Percentiles rank a stretch among this genome's conserved stretches.
Evolutionary conservation across 2,329 filamentous ascomycete species (phyloP).

Genomic region (Aspergillus piperis): DNA sequence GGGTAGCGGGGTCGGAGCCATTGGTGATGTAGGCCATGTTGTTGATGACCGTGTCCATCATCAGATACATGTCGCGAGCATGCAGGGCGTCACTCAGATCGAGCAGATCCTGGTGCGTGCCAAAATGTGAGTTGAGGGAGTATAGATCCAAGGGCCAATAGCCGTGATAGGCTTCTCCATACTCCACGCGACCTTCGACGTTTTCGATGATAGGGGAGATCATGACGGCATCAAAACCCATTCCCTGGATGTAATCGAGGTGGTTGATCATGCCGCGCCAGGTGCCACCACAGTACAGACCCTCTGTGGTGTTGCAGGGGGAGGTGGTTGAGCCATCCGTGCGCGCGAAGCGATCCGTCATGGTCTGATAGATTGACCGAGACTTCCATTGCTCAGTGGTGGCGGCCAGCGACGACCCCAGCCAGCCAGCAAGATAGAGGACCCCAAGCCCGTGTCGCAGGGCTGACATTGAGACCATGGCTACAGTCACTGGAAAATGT

Average conservation of each 20-base stretch:
- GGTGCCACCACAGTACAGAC: constrained; percentile 54
- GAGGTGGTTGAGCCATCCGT: constrained; percentile 40
- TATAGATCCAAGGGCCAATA: constrained; percentile 55
- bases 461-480: not conserved
- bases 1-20: constrained; percentile 26
- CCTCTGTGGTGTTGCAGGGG: constrained; percentile 32
- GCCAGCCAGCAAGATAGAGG: not conserved
- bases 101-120: constrained; percentile 49
- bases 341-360: constrained; percentile 51
- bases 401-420: constrained; percentile 24
- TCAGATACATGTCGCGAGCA: constrained; percentile 51
- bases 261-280: constrained; percentile 52
- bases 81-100: constrained; percentile 50
- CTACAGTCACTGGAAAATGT: too few species aligned
- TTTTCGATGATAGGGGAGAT: constrained; percentile 47
- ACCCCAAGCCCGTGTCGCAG: not conserved
- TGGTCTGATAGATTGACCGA: constrained; percentile 49
- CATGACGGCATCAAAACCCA: constrained; percentile 54
- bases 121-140: constrained; percentile 52
- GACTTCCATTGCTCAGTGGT: constrained; percentile 39
- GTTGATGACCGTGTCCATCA: constrained; percentile 57
- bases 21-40: constrained; percentile 45
- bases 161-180: constrained; percentile 52
- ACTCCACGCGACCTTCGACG: constrained; percentile 38
- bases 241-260: constrained; percentile 53